Evolutionary conservation across 2,329 filamentous ascomycete species (phyloP), one percentile per base, ranked within the genome.

Genomic region (Xylariaceae sp.): DNA sequence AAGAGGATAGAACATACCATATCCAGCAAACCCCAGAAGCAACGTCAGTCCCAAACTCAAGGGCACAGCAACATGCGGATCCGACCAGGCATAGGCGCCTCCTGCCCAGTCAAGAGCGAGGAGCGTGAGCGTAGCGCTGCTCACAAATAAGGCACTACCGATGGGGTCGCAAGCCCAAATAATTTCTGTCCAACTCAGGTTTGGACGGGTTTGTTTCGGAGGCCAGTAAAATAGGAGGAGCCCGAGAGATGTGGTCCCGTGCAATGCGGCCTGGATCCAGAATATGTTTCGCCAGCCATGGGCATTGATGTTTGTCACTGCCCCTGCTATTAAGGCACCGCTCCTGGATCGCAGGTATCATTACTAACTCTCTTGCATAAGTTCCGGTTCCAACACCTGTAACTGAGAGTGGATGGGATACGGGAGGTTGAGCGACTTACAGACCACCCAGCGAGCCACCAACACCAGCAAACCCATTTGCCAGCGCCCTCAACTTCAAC

Each of bases 241-340:
- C 3, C 77, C 76, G 0, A 77, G 33, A 2, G 71, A 68, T 0
- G 75, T 77, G 12, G 71, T 62, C 9, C 70, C 68, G 52, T 80
- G 77, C 51, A 81, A 74, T 6, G 68, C 76, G 1, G 77, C 77
- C 62, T 81, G 78, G 12, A 81, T 78, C 78, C 78, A 82, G 59
- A 80, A 82, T 55, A 82, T 81, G 55, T 74, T 71, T 1, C 78
- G 68, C 78, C 78, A 82, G 17, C 78, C 78, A 1, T 62, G 66
- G 1, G 68, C 54, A 45, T 67, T 66, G 11, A 70, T 60, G 50
- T 78, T 76, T 0, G 78, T 79, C 2, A 80, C 72, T 7, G 71
- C 76, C 2, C 78, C 78, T 6, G 77, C 75, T 22, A 74, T 72
- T 5, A 81, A 66, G 11, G 67, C 63, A 11, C 75, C 78, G 14